A percentile compares a stretch with the other conserved stretches of the same genome.
phyloP scores from a whole-genome alignment of 2,329 filamentous ascomycete genomes.

The Fusarium luffae region DNA sequence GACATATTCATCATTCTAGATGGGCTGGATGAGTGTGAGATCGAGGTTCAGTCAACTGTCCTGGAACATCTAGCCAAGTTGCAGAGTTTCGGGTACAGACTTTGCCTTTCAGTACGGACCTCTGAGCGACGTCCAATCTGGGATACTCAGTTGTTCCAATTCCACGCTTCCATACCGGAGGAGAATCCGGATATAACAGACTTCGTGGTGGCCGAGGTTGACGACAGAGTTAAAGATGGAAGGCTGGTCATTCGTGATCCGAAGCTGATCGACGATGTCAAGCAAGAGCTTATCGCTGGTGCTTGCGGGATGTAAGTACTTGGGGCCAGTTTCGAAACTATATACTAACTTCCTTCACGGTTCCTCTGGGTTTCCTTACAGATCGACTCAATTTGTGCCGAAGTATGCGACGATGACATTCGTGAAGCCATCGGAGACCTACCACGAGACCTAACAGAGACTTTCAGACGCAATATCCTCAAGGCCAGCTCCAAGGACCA shows the following conservation, averaged over 20 bases:
- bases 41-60: neutral
- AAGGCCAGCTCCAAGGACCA: conserved; percentile 19
- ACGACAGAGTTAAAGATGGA: neutral
- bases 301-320: conserved; percentile 49
- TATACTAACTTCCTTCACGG: neutral
- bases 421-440: conserved; percentile 47
- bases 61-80: fast-evolving
- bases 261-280: conserved; percentile 31
- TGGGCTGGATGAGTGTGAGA: conserved; percentile 34
- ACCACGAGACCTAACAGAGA: conserved; percentile 47
- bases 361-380: conserved; percentile 54
- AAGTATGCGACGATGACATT: conserved; percentile 52
- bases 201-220: conserved; percentile 37
- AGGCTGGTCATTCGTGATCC: conserved; percentile 32
- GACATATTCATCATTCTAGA: conserved; percentile 8
- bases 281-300: conserved; percentile 36
- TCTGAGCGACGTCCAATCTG: neutral
- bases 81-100: neutral
- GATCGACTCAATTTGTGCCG: conserved; percentile 49
- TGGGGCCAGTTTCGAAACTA: no score
- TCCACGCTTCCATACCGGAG: conserved; percentile 13
- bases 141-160: neutral
- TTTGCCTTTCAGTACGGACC: neutral
- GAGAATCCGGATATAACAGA: conserved; percentile 42
- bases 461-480: conserved; percentile 47